Evolutionary conservation across 768 basidiomycete species (phyloP), one percentile per base, ranked within the genome.

Genomic region (Podaxis carcinomalis): DNA sequence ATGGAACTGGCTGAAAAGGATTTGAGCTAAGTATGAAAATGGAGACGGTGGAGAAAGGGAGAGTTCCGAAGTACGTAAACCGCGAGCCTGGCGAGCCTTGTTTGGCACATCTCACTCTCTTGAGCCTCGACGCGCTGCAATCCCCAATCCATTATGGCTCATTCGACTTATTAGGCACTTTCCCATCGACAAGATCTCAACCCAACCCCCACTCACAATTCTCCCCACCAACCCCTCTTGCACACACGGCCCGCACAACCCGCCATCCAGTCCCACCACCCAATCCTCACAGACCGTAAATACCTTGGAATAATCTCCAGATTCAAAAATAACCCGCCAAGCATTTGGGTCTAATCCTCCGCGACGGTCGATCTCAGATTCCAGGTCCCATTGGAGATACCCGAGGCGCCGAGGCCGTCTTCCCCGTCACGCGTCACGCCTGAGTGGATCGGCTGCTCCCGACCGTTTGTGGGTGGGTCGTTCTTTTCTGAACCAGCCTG

Each of bases 1-100:
- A 56, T 46, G 56, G 55, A 46, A 47, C 44, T 21, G 11, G 51
- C 36, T 53, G 58, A 35, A 59, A 35, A 44, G 50, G 57, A 51
- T 27, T 56, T 59, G 57, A 37, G 57, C 57, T 59, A 59, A 59
- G 57, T 59, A 59, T 59, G 57, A 59, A 59, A 59, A 59, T 59
- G 50, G 57, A 51, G 68, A 72, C 75, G 78, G 77, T 77, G 78
- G 74, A 77, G 76, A 77, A 75, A 75, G 74, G 72, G 70, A 70
- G 68, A 73, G 72, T 74, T 74, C 78, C 77, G 76, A 67, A 72
- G 70, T 76, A 79, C 77, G 77, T 77, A 80, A 80, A 67, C 47
- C 47, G 57, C 57, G 57, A 58, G 57, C 47, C 57, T 55, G 39
- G 35, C 25, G 51, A 49, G 57, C 65, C 65, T 68, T 67, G 63